Percentiles rank a stretch among this genome's conserved stretches.
phyloP scores from a whole-genome alignment of 2,329 filamentous ascomycete genomes.

The Sphaerulina musiva region DNA sequence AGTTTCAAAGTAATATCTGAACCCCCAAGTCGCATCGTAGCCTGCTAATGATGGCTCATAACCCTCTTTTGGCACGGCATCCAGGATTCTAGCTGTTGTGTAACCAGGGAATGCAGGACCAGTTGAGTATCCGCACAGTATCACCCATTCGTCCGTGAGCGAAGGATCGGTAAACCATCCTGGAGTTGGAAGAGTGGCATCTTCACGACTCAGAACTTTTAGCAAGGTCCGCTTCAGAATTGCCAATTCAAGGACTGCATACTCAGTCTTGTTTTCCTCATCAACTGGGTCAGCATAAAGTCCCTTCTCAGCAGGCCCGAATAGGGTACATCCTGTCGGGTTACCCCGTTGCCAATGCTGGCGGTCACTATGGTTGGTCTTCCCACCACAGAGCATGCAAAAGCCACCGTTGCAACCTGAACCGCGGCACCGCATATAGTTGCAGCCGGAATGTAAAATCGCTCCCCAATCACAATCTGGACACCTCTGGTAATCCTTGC shows the following conservation, averaged over 20 bases:
- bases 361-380: not conserved
- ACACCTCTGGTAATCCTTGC: not conserved
- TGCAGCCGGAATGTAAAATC: not conserved
- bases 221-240: not conserved
- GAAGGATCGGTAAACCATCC: not conserved
- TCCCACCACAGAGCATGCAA: not conserved
- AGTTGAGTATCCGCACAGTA: not conserved
- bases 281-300: not conserved
- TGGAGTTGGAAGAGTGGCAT: not conserved
- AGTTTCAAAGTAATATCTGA: not conserved
- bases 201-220: not conserved
- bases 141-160: not conserved
- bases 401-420: not conserved
- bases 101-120: not conserved
- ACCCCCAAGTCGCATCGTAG: not conserved
- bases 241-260: not conserved
- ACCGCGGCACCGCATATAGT: not conserved
- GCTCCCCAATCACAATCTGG: not conserved
- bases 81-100: not conserved
- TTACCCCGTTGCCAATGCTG: not conserved
- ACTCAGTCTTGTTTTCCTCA: not conserved
- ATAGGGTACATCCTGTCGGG: not conserved
- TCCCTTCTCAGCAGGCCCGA: not conserved
- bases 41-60: not conserved
- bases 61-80: not conserved